These are phyloP conservation scores for Botrytis deweyae DNA, from an alignment of 2,329 filamentous ascomycete genomes.

Conservation along the genomic window DNA sequence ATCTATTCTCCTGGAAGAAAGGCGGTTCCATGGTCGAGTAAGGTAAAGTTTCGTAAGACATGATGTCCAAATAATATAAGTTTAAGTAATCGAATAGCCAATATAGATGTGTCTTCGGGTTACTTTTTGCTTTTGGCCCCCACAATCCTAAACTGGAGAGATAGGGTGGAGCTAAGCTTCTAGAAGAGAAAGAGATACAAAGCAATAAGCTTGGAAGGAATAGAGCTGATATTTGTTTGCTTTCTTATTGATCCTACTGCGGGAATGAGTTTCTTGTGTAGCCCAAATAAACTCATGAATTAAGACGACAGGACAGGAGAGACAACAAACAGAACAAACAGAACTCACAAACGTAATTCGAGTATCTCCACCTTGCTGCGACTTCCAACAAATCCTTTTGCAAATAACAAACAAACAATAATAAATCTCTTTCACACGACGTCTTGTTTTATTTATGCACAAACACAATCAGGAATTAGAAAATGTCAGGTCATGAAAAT, in stretches of 20 bases:
- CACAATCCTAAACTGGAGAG: conserved; percentile 18
- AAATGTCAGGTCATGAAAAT: not conserved
- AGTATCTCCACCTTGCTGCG: conserved; percentile 12
- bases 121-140: conserved; percentile 3
- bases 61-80: conserved; percentile 2
- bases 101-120: not conserved
- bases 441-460: conserved; percentile 12
- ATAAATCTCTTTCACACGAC: conserved; percentile 3
- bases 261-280: conserved; percentile 18
- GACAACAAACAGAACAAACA: conserved; percentile 18
- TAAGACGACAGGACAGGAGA: conserved; percentile 1
- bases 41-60: conserved; percentile 24
- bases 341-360: conserved; percentile 11
- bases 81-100: not conserved
- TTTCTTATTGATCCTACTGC: conserved; percentile 18
- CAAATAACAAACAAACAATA: not conserved
- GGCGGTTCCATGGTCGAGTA: conserved; percentile 16
- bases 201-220: conserved; percentile 7
- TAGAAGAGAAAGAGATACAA: conserved; percentile 15
- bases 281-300: not conserved
- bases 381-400: conserved; percentile 13
- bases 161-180: conserved; percentile 28
- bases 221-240: conserved; percentile 18
- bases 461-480: not conserved
- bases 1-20: conserved; percentile 23